Conservation (phyloP, 495 filamentous ascomycete genomes). For the Aspergillus sclerotioniger region DNA sequence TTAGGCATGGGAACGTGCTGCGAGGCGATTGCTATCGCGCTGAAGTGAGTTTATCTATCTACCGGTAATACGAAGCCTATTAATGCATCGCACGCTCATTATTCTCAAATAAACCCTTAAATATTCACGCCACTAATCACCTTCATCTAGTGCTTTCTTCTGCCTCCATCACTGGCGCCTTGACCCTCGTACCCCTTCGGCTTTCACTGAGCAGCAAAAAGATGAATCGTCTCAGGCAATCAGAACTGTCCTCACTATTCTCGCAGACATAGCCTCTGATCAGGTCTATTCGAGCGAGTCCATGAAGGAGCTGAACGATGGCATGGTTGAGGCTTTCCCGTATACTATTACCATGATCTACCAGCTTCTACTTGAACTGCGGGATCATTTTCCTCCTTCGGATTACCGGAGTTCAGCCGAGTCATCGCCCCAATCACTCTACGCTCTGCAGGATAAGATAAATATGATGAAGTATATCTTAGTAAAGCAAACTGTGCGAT, state of each 20-base stretch:
- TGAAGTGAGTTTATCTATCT: not conserved
- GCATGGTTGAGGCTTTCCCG: not conserved
- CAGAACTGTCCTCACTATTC: not conserved
- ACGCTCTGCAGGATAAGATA: not conserved
- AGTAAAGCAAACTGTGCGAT: not conserved
- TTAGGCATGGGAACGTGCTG: not conserved
- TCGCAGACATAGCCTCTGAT: not conserved
- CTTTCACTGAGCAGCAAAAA: not conserved
- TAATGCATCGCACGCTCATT: not conserved
- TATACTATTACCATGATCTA: not conserved
- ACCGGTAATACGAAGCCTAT: not conserved
- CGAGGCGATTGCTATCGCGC: not conserved
- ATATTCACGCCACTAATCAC: not conserved
- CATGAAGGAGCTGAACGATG: not conserved
- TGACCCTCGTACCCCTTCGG: not conserved
- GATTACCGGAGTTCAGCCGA: not conserved
- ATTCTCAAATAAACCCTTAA: not conserved
- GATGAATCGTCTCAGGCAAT: not conserved
- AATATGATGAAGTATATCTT: not conserved
- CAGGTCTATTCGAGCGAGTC: not conserved
- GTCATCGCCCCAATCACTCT: not conserved
- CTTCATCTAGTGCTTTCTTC: not conserved
- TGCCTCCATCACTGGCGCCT: not conserved
- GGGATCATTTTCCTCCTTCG: not conserved
- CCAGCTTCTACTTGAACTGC: not conserved